A percentile compares a stretch with the other conserved stretches of the same genome.
phyloP scores from a whole-genome alignment of 169 alveolate genomes.

The Ichthyophthirius multifiliis region DNA sequence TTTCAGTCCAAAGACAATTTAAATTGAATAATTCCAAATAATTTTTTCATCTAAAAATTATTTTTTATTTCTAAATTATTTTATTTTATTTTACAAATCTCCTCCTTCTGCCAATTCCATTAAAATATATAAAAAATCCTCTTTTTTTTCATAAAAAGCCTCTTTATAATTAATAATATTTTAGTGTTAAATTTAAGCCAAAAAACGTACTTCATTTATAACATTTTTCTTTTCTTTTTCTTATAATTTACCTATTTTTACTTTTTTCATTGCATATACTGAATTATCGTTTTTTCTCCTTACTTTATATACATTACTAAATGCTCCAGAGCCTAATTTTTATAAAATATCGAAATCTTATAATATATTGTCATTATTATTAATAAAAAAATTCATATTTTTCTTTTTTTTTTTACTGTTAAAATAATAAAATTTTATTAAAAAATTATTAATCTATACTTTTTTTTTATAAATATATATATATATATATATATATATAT shows the following conservation, averaged over 20 bases:
- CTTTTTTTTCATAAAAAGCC: conserved; percentile 85
- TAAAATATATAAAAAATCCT: conserved; percentile 74
- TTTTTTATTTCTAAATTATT: neutral
- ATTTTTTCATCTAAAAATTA: conserved; percentile 8
- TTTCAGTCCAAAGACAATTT: conserved; percentile 19
- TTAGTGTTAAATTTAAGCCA: conserved; percentile 70
- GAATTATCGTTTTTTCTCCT: conserved; percentile 58
- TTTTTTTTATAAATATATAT: too few species aligned
- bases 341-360: conserved; percentile 18
- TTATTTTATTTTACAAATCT: conserved; percentile 42
- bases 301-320: conserved; percentile 63
- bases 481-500: too few species aligned
- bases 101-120: conserved; percentile 92
- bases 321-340: conserved; percentile 72
- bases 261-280: conserved; percentile 66
- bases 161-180: conserved; percentile 71
- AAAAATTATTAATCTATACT: too few species aligned
- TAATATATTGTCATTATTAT: conserved; percentile 15
- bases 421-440: too few species aligned
- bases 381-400: too few species aligned
- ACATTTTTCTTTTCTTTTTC: conserved; percentile 76
- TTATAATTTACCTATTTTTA: conserved; percentile 55
- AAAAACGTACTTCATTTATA: conserved; percentile 75
- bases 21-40: conserved; percentile 14
- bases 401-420: too few species aligned